Evolutionary conservation across 345 rosid species (phyloP), one percentile per base, ranked within the genome.

Genomic region (Turnera subulata): DNA sequence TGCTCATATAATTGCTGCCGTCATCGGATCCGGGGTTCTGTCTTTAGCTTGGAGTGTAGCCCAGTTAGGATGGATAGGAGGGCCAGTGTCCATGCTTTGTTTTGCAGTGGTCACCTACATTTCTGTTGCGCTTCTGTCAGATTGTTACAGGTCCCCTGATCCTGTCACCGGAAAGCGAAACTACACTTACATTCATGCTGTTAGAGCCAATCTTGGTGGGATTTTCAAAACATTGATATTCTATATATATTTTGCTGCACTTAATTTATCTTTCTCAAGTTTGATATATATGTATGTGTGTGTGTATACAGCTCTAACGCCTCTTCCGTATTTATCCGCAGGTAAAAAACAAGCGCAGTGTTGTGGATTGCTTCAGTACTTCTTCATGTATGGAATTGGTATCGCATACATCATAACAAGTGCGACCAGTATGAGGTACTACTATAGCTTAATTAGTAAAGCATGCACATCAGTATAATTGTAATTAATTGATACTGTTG

Each of bases 61-160:
- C 2, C 93, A 85, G 61, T 71, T 85, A 10, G 93, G 93, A 21
- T 85, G 93, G 93, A 71, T 85, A 46, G 89, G 70, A 11, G 89
- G 89, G 12, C 93, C 93, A 1, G 23, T 47, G 21, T 33, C 59
- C 22, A 21, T 83, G 61, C 69, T 85, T 38, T 53, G 68, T 47
- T 85, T 85, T 17, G 84, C 93, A 5, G 55, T 68, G 21, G 5
- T 85, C 57, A 83, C 83, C 62, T 68, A 65, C 19, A 6, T 79
- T 46, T 81, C 89, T 15, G 60, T 83, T 12, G 71, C 40, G 63
- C 84, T 83, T 40, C 78, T 85, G 10, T 64, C 82, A 4, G 80
- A 85, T 56, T 85, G 83, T 46, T 85, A 82, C 48, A 66, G 86
- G 58, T 62, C 76, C 21, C 76, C 81, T 2, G 78, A 78, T 35